phyloP scores from a whole-genome alignment of 1,284 basidiomycete genomes.

The Somion occarium region DNA sequence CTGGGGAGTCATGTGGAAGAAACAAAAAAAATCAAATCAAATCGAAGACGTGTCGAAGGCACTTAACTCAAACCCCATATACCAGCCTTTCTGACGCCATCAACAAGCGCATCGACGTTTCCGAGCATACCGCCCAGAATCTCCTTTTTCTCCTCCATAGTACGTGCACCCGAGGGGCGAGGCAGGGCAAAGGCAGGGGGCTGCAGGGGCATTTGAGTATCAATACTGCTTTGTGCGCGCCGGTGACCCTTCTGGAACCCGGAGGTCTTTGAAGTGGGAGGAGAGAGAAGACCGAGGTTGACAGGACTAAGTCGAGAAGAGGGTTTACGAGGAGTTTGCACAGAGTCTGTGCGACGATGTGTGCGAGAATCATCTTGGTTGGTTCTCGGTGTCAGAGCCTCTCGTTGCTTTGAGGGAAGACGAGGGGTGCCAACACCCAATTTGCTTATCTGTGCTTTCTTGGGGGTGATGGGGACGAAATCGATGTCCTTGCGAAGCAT shows the following conservation, averaged over 20 bases:
- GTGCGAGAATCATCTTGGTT: background rate
- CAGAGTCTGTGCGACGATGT: slow-evolving; percentile 8
- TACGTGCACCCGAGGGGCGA: slow-evolving; percentile 34
- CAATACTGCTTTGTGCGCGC: slow-evolving; percentile 25
- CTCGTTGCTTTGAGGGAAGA: slow-evolving; percentile 6
- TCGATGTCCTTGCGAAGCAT: slow-evolving; percentile 69
- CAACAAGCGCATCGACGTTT: slow-evolving; percentile 84
- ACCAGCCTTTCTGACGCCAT: slow-evolving; percentile 77
- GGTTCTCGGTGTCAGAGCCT: slow-evolving; percentile 10
- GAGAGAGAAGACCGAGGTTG: slow-evolving; percentile 3
- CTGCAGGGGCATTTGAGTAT: slow-evolving; percentile 9
- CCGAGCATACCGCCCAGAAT: slow-evolving; percentile 76
- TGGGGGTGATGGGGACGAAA: slow-evolving; percentile 63
- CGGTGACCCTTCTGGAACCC: slow-evolving; percentile 17
- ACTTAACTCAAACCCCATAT: slow-evolving; percentile 61
- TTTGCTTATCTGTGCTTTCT: slow-evolving; percentile 39
- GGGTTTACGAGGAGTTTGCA: slow-evolving; percentile 11
- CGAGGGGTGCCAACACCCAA: slow-evolving; percentile 29
- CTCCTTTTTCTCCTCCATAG: slow-evolving; percentile 83
- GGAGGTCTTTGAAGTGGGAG: slow-evolving; percentile 5
- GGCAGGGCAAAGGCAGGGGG: slow-evolving; percentile 7
- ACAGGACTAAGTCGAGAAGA: background rate
- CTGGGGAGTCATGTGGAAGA: background rate
- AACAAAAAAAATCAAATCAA: background rate
- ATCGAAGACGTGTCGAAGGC: no score